Percentiles rank a stretch among this genome's conserved stretches.
Conservation (phyloP, 2,329 filamentous ascomycete genomes). For the Amauroascus verrucosus region DNA sequence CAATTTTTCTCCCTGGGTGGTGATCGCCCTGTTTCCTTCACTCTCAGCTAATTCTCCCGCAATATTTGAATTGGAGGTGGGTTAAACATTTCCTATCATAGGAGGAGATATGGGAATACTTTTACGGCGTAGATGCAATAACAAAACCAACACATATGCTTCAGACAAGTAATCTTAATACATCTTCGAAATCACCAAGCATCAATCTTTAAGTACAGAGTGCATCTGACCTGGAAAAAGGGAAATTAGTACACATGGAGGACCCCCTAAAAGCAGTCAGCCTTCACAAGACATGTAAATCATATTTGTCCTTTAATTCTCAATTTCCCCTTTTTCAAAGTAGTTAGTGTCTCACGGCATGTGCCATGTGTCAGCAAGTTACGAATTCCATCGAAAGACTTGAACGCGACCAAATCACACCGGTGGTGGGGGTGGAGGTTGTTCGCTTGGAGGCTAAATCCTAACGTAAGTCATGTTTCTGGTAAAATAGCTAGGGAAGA, state of each 20-base stretch:
- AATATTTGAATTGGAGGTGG: no score
- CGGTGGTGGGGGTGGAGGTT: constrained; percentile 51
- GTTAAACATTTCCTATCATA: no score
- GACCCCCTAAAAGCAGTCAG: constrained; percentile 8
- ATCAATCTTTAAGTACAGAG: neutral
- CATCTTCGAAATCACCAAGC: neutral
- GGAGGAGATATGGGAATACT: no score
- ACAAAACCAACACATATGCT: neutral
- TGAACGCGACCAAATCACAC: constrained; percentile 18
- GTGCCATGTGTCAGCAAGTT: constrained; percentile 16
- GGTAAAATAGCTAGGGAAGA: neutral
- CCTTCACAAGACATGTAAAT: neutral
- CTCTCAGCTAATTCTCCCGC: no score
- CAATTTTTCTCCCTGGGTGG: no score
- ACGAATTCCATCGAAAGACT: constrained; percentile 16
- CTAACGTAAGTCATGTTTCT: constrained; percentile 16
- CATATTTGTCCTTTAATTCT: neutral
- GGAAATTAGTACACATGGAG: constrained; percentile 12
- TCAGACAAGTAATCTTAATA: neutral
- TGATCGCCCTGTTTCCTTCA: no score
- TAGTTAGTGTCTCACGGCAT: neutral
- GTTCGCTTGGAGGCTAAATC: constrained; percentile 43
- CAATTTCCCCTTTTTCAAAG: neutral
- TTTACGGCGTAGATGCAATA: no score
- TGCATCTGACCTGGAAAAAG: neutral